phyloP scores from a whole-genome alignment of 805 yeast genomes.

The Ogataea nonfermentans region DNA sequence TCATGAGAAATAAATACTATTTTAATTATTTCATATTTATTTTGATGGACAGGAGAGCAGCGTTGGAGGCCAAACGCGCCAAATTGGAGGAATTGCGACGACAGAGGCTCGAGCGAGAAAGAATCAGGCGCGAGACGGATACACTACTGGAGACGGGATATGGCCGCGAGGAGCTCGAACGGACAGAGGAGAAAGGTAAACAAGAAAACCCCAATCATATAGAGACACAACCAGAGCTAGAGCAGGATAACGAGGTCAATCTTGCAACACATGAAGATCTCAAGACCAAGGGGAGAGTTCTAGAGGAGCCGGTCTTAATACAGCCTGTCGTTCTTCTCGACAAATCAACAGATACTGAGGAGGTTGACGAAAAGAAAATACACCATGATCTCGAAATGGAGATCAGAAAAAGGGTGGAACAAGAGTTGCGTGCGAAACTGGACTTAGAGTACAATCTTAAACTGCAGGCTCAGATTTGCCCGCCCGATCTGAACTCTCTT shows the following conservation, averaged over 20 bases:
- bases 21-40: constrained; percentile 1
- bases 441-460: constrained; percentile 14
- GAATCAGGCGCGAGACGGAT: background rate
- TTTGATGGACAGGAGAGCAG: constrained; percentile 28
- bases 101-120: constrained; percentile 39
- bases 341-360: constrained; percentile 7
- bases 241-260: no score
- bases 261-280: no score
- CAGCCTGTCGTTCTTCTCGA: constrained; percentile 1
- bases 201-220: background rate
- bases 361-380: constrained; percentile 9
- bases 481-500: background rate
- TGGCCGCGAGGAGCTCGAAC: no score
- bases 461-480: constrained; percentile 1
- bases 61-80: constrained; percentile 50
- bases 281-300: background rate
- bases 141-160: no score
- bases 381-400: constrained; percentile 15
- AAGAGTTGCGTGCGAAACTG: constrained; percentile 6
- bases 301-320: background rate
- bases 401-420: constrained; percentile 13
- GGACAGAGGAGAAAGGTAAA: constrained; percentile 1
- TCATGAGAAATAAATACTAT: constrained; percentile 33
- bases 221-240: no score
- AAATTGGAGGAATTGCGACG: constrained; percentile 51